Evolutionary conservation across 352 stramenopile species (phyloP).

Genomic region (Phytophthora pini): DNA sequence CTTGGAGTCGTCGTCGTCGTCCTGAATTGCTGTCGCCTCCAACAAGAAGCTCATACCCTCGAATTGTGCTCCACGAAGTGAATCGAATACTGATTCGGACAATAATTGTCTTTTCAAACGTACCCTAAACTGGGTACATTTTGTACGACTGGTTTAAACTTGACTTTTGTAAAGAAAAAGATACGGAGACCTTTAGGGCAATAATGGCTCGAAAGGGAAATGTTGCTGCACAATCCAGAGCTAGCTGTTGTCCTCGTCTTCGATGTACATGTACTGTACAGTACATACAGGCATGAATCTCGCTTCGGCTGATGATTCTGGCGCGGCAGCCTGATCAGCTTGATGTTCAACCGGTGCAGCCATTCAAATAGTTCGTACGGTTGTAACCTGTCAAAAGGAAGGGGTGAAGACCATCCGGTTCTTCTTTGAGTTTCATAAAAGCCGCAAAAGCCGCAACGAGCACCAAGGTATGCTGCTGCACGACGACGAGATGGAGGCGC

Average conservation of each 20-base stretch:
- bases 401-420: slow-evolving; percentile 19
- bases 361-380: slow-evolving; percentile 14
- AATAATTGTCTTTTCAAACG: background rate
- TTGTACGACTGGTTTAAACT: slow-evolving; percentile 8
- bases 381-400: slow-evolving; percentile 25
- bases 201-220: no score
- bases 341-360: slow-evolving; percentile 22
- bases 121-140: background rate
- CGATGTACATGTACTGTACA: background rate
- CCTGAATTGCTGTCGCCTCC: slow-evolving; percentile 13
- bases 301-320: slow-evolving; percentile 4
- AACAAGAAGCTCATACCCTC: slow-evolving; percentile 6
- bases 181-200: no score
- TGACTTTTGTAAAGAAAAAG: background rate
- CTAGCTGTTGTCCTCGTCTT: background rate
- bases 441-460: background rate
- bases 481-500: slow-evolving; percentile 44
- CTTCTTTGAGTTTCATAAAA: slow-evolving; percentile 15
- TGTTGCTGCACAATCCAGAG: no score
- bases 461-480: slow-evolving; percentile 27
- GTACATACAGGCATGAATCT: background rate
- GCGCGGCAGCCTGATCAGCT: slow-evolving; percentile 11
- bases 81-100: slow-evolving; percentile 16
- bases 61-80: background rate
- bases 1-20: slow-evolving; percentile 28